These are phyloP conservation scores for Umbellularia californica DNA, from an alignment of 164 flowering plant species.

Conservation along the genomic window DNA sequence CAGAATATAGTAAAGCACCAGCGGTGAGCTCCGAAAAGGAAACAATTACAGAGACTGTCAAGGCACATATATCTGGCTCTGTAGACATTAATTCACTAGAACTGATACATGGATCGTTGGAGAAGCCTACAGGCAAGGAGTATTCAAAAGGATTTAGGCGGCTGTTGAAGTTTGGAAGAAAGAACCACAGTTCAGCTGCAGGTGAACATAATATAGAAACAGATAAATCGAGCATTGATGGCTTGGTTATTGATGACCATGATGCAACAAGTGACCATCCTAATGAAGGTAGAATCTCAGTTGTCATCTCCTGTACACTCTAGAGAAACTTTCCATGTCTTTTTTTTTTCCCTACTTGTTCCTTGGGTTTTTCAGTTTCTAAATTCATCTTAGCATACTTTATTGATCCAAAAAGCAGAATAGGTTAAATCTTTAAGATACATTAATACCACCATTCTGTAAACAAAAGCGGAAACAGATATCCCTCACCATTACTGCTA, in stretches of 20 bases:
- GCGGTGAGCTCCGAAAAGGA: slow-evolving; percentile 29
- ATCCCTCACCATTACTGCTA: no score
- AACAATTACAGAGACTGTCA: slow-evolving; percentile 29
- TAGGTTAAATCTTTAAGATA: neutral
- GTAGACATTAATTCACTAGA: slow-evolving; percentile 28
- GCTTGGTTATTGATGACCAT: slow-evolving; percentile 37
- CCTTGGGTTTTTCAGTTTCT: neutral
- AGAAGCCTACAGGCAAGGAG: slow-evolving; percentile 58
- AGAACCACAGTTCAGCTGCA: slow-evolving; percentile 41
- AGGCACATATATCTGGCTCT: slow-evolving; percentile 36
- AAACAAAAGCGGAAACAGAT: no score
- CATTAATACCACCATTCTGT: neutral
- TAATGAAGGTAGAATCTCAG: slow-evolving; percentile 57
- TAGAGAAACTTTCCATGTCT: neutral
- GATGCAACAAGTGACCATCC: slow-evolving; percentile 25
- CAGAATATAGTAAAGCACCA: slow-evolving; percentile 52
- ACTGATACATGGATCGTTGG: slow-evolving; percentile 41
- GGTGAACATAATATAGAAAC: slow-evolving; percentile 43
- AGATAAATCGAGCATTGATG: slow-evolving; percentile 41
- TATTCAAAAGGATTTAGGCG: slow-evolving; percentile 76
- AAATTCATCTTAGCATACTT: neutral
- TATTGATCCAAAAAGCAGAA: neutral
- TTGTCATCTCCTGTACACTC: neutral
- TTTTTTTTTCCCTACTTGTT: neutral
- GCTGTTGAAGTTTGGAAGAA: slow-evolving; percentile 82